These are phyloP conservation scores for Fusarium xyrophilum DNA, from an alignment of 2,329 filamentous ascomycete species.

Conservation along the genomic window DNA sequence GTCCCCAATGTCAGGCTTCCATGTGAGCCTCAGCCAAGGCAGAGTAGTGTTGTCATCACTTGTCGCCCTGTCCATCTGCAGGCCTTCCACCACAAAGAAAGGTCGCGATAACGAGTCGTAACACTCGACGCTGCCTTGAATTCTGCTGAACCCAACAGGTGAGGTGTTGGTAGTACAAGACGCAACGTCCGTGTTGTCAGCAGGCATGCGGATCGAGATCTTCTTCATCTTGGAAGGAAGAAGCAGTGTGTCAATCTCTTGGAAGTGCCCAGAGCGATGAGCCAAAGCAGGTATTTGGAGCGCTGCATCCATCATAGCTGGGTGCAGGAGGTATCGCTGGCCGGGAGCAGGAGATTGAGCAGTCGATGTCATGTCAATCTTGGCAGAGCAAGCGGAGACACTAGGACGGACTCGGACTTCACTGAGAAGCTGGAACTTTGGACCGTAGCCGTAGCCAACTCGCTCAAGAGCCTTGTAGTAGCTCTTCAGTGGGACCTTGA, in stretches of 20 bases:
- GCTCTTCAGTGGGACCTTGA: constrained; percentile 33
- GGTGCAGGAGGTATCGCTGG: constrained; percentile 35
- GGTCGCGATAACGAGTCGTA: constrained; percentile 25
- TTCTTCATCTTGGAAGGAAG: constrained; percentile 34
- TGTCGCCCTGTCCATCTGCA: constrained; percentile 36
- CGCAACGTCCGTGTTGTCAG: constrained; percentile 26
- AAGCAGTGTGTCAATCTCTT: constrained; percentile 36
- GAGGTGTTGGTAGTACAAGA: constrained; percentile 31
- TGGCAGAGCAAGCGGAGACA: constrained; percentile 33
- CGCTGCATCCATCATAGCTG: constrained; percentile 38
- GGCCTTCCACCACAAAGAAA: constrained; percentile 35
- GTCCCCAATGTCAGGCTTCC: constrained; percentile 37
- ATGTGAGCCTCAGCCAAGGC: constrained; percentile 33
- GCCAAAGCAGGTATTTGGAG: constrained; percentile 35
- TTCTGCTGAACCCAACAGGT: constrained; percentile 31
- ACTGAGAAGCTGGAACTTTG: constrained; percentile 36
- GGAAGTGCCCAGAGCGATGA: constrained; percentile 34
- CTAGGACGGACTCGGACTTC: constrained; percentile 34
- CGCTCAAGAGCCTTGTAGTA: constrained; percentile 36
- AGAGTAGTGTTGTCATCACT: constrained; percentile 31
- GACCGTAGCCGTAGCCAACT: constrained; percentile 37
- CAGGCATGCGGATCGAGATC: constrained; percentile 35
- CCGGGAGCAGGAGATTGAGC: constrained; percentile 29
- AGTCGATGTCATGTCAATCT: constrained; percentile 30
- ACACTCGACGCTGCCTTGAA: constrained; percentile 31